Evolutionary conservation across 805 yeast genomes (phyloP), one percentile per base, ranked within the genome.

Genomic region (Kodamaea hsintzibuensis): DNA sequence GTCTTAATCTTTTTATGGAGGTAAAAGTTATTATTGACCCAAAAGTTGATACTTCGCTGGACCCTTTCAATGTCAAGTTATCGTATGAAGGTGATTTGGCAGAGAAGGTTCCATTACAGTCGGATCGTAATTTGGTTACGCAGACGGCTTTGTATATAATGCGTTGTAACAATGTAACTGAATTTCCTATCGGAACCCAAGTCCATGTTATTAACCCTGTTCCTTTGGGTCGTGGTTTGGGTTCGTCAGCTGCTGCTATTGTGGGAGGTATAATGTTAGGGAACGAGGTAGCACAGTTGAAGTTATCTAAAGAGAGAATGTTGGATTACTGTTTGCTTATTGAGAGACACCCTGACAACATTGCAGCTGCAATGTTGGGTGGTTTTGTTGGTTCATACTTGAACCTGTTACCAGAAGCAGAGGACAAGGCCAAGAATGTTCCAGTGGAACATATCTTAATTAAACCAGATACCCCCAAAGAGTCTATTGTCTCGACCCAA

Each of bases 311-410:
- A 71, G 86, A 83, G 62, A 80, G 98, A 62, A 81, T 95, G 85
- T 77, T 95, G 63, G 99, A 95, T 71, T 95, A 89, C 77, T 91
- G 97, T 70, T 80, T 95, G 62, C 89, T 95, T 95, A 92, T 95
- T 61, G 99, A 95, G 76, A 85, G 98, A 69, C 99, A 95, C 66
- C 99, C 99, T 37, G 99, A 95, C 73, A 95, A 95, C 71, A 92
- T 95, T 65, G 91, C 97, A 10, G 99, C 99, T 33, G 97, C 99
- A 38, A 91, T 95, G 97, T 88, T 92, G 86, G 99, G 99, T 56
- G 98, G 99, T 1, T 95, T 95, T 70, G 97, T 92, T 42, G 99
- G 99, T 44, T 91, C 97, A 3, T 95, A 88, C 71, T 80, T 95
- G 65, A 83, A 96, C 63, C 96, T 89, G 57, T 74, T 95, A 55